Conservation (phyloP, 2,329 filamentous ascomycete genomes). For the Cercospora berteroae region DNA sequence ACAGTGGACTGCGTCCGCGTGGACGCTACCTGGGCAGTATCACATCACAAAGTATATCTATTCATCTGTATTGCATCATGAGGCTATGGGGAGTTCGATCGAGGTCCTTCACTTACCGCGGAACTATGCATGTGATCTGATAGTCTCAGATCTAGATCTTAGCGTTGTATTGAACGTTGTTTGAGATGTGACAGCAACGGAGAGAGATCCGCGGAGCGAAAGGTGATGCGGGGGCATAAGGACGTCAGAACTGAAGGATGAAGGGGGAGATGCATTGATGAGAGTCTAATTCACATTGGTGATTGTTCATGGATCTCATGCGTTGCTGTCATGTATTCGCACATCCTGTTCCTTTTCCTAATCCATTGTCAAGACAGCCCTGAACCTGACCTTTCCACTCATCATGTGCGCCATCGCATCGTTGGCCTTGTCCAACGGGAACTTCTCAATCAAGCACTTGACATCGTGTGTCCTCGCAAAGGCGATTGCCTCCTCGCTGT, state of each 20-base stretch:
- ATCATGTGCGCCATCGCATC: slow-evolving; percentile 53
- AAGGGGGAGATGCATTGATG: too few species aligned
- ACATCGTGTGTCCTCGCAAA: slow-evolving; percentile 50
- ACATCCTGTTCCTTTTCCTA: slow-evolving; percentile 24
- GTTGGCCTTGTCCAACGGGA: slow-evolving; percentile 51
- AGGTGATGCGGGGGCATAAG: not conserved
- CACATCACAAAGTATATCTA: not conserved
- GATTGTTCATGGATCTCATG: not conserved
- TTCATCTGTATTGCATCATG: not conserved
- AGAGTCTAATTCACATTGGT: not conserved
- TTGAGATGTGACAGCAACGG: not conserved
- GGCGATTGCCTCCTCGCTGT: slow-evolving; percentile 53
- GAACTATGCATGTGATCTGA: not conserved
- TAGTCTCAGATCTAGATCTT: not conserved
- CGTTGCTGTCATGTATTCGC: not conserved
- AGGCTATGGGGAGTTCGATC: not conserved
- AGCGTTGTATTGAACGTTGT: not conserved
- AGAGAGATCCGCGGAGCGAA: not conserved
- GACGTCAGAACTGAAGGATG: not conserved
- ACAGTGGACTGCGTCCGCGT: not conserved
- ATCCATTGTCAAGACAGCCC: slow-evolving; percentile 52
- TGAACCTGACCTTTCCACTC: slow-evolving; percentile 52
- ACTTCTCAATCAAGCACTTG: slow-evolving; percentile 55
- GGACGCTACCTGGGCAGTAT: not conserved
- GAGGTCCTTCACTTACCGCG: not conserved